These are phyloP conservation scores for Anisogramma anomala DNA, from an alignment of 2,329 filamentous ascomycete genomes.

Conservation along the genomic window DNA sequence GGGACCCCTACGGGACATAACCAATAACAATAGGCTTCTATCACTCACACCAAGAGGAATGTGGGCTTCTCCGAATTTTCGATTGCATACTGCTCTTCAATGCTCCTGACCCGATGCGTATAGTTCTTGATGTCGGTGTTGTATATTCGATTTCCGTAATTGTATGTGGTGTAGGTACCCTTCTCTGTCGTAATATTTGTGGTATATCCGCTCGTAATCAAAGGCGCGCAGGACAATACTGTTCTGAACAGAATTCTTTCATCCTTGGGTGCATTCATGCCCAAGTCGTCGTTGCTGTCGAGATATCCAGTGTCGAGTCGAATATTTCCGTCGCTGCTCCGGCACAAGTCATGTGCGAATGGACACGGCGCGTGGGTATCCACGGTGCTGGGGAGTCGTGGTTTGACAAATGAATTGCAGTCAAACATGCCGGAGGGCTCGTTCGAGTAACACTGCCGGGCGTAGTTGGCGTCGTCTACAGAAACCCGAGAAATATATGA, in stretches of 20 bases:
- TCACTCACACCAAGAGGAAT: too few species aligned
- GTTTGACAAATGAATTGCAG: neutral
- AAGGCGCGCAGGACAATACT: slow-evolving; percentile 4
- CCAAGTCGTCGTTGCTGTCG: slow-evolving; percentile 15
- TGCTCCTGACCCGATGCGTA: too few species aligned
- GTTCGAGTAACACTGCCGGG: slow-evolving; percentile 16
- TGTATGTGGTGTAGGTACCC: slow-evolving; percentile 6
- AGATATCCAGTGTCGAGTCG: slow-evolving; percentile 15
- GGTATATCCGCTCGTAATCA: slow-evolving; percentile 3
- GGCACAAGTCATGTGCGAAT: slow-evolving; percentile 14
- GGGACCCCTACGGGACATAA: too few species aligned
- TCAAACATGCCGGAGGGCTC: slow-evolving; percentile 3
- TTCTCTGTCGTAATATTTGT: neutral
- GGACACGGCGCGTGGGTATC: slow-evolving; percentile 14
- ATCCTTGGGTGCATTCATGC: slow-evolving; percentile 15
- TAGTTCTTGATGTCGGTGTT: too few species aligned
- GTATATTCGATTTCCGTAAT: too few species aligned
- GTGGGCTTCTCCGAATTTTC: too few species aligned
- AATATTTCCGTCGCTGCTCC: slow-evolving; percentile 1
- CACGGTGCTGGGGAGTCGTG: neutral
- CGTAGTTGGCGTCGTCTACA: slow-evolving; percentile 11
- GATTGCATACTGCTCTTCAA: too few species aligned
- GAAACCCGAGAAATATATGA: too few species aligned
- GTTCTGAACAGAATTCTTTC: slow-evolving; percentile 13
- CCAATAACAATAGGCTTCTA: too few species aligned